Evolutionary conservation across 176 grass and related monocot species (phyloP).

Genomic region (Oryza meyeriana): DNA sequence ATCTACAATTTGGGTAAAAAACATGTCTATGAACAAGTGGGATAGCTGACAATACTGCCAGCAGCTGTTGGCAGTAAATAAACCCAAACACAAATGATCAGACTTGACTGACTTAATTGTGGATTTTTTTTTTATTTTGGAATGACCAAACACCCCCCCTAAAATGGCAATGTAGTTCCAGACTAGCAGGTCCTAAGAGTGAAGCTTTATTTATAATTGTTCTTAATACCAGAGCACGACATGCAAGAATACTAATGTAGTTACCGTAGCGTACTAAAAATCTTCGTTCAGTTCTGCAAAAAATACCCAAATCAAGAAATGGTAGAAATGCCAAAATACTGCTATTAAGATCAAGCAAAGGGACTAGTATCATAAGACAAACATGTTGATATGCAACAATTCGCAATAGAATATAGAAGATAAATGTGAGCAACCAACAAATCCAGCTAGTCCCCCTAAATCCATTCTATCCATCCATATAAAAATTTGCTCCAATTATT

Average conservation of each 20-base stretch:
- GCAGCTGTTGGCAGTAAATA: neutral
- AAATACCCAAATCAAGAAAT: no score
- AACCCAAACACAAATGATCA: neutral
- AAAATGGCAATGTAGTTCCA: neutral
- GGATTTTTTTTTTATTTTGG: neutral
- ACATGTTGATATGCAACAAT: neutral
- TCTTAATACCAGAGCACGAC: slow-evolving; percentile 1
- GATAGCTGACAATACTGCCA: neutral
- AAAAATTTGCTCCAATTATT: neutral
- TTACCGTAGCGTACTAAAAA: no score
- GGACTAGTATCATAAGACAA: neutral
- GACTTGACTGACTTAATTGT: neutral
- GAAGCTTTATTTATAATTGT: neutral
- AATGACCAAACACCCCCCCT: neutral
- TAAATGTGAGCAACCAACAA: slow-evolving; percentile 17
- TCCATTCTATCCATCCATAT: neutral
- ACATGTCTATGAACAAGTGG: neutral
- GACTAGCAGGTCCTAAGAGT: neutral
- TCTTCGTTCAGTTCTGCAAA: no score
- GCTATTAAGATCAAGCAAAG: neutral
- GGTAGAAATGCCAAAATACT: no score
- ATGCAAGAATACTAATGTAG: no score
- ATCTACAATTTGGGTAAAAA: neutral
- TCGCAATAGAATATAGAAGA: neutral
- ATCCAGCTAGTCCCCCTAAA: slow-evolving; percentile 12